A percentile compares a stretch with the other conserved stretches of the same genome.
phyloP scores from a whole-genome alignment of 1,139 yeast genomes.

The Pichiaceae sp. region DNA sequence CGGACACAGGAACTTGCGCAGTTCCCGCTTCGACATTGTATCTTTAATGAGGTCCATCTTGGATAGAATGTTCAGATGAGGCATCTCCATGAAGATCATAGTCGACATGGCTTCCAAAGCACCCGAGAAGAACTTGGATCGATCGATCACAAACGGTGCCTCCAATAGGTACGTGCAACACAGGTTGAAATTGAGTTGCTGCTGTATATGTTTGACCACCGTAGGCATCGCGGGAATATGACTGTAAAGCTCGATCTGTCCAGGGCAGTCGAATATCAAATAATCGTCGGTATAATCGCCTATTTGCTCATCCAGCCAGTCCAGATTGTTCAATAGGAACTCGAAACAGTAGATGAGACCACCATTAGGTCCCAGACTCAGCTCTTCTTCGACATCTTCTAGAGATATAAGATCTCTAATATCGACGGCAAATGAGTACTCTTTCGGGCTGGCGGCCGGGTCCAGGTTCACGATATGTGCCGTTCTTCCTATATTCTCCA shows the following conservation, averaged over 20 bases:
- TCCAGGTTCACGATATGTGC: conserved; percentile 93
- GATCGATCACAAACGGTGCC: conserved; percentile 88
- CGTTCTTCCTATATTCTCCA: conserved; percentile 84
- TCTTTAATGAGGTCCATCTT: conserved; percentile 80
- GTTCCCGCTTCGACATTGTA: conserved; percentile 61
- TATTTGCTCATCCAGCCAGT: conserved; percentile 94
- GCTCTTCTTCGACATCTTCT: conserved; percentile 95
- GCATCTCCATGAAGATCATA: conserved; percentile 88
- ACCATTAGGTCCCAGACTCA: conserved; percentile 93
- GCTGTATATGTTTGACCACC: conserved; percentile 74
- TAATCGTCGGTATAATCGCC: conserved; percentile 93
- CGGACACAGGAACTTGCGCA: conserved; percentile 82
- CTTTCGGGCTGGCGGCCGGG: conserved; percentile 95
- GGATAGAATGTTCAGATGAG: conserved; percentile 84
- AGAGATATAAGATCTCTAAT: conserved; percentile 84
- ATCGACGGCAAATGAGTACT: conserved; percentile 87
- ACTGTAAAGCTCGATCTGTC: conserved; percentile 92
- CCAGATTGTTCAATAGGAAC: conserved; percentile 74
- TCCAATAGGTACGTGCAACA: conserved; percentile 92
- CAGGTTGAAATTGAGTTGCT: conserved; percentile 69
- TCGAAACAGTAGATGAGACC: conserved; percentile 92
- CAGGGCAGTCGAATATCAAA: conserved; percentile 93
- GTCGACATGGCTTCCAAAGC: conserved; percentile 97
- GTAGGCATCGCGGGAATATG: conserved; percentile 92
- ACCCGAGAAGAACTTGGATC: conserved; percentile 89